A percentile compares a stretch with the other conserved stretches of the same genome.
These are phyloP conservation scores for Boehmeria nivea DNA, from an alignment of 306 rosid genomes.

Conservation along the genomic window DNA sequence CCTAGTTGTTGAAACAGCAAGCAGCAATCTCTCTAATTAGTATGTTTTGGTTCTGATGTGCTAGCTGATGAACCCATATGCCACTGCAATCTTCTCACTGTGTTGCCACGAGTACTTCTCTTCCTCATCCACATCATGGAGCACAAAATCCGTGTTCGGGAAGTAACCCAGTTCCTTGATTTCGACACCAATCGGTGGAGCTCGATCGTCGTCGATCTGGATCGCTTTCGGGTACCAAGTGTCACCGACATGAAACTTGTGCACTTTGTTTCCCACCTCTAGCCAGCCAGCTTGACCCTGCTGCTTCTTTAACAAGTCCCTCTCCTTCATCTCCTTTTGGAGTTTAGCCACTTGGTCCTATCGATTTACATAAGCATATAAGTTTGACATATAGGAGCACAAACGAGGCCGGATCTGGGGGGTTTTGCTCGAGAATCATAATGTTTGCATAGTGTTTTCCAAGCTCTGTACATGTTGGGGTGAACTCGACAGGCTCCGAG, in stretches of 20 bases:
- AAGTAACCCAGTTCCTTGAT: slow-evolving; percentile 20
- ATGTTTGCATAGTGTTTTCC: slow-evolving; percentile 19
- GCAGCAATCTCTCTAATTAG: too few species aligned
- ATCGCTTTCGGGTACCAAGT: slow-evolving; percentile 14
- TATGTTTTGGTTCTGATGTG: slow-evolving; percentile 11
- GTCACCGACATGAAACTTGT: slow-evolving; percentile 27
- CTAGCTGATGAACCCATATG: slow-evolving; percentile 20
- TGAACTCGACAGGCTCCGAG: slow-evolving; percentile 25
- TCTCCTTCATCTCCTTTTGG: slow-evolving; percentile 23
- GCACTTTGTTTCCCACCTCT: slow-evolving; percentile 12
- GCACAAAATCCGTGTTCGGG: slow-evolving; percentile 22
- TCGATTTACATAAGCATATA: slow-evolving; percentile 13
- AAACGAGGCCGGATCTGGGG: slow-evolving; percentile 19
- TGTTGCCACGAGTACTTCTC: slow-evolving; percentile 23
- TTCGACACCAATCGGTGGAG: slow-evolving; percentile 9
- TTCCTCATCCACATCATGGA: slow-evolving; percentile 19
- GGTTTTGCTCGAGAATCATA: slow-evolving; percentile 20
- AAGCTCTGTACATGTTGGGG: slow-evolving; percentile 16
- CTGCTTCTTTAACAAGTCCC: slow-evolving; percentile 19
- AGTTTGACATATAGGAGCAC: slow-evolving; percentile 21
- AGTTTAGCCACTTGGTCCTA: slow-evolving; percentile 24
- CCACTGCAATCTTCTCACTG: slow-evolving; percentile 29
- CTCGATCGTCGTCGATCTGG: slow-evolving; percentile 22
- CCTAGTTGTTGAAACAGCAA: too few species aligned
- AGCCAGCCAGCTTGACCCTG: slow-evolving; percentile 21